These are phyloP conservation scores for Metschnikowia corniflorae DNA, from an alignment of 805 yeast genomes.

Conservation along the genomic window DNA sequence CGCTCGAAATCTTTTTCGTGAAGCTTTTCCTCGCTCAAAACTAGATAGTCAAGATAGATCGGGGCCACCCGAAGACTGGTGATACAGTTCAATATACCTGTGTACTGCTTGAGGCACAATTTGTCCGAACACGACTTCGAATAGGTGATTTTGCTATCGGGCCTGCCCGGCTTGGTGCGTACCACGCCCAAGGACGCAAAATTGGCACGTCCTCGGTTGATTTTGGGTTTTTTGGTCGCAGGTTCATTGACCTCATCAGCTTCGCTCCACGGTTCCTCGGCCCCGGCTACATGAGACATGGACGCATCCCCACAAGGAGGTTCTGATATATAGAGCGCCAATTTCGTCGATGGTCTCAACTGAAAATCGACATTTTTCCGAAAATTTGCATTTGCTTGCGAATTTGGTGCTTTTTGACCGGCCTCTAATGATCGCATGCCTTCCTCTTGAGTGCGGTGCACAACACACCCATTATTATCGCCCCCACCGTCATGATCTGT, in stretches of 20 bases:
- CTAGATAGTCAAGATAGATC: slow-evolving; percentile 45
- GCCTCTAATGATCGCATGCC: neutral
- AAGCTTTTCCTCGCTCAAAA: slow-evolving; percentile 39
- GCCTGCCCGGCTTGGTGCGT: slow-evolving; percentile 90
- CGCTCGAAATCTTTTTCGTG: slow-evolving; percentile 31
- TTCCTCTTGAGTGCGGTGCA: neutral
- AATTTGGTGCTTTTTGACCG: neutral
- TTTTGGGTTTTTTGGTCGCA: slow-evolving; percentile 13
- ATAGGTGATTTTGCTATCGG: slow-evolving; percentile 65
- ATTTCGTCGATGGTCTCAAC: slow-evolving; percentile 25
- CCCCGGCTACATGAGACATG: slow-evolving; percentile 39
- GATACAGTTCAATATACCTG: slow-evolving; percentile 49
- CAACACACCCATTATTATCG: neutral
- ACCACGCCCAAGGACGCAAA: slow-evolving; percentile 59
- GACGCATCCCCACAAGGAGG: slow-evolving; percentile 92
- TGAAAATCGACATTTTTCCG: too few species aligned
- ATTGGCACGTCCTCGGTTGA: slow-evolving; percentile 59
- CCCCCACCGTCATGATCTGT: neutral
- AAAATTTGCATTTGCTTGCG: too few species aligned
- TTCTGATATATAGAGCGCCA: slow-evolving; percentile 67
- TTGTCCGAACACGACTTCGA: slow-evolving; percentile 93
- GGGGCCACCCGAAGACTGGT: slow-evolving; percentile 36
- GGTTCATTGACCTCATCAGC: slow-evolving; percentile 5
- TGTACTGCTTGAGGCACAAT: slow-evolving; percentile 57
- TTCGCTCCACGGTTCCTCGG: slow-evolving; percentile 22